These are phyloP conservation scores for Trypanosoma brucei DNA, from an alignment of 208 protist genomes.

Conservation along the genomic window DNA sequence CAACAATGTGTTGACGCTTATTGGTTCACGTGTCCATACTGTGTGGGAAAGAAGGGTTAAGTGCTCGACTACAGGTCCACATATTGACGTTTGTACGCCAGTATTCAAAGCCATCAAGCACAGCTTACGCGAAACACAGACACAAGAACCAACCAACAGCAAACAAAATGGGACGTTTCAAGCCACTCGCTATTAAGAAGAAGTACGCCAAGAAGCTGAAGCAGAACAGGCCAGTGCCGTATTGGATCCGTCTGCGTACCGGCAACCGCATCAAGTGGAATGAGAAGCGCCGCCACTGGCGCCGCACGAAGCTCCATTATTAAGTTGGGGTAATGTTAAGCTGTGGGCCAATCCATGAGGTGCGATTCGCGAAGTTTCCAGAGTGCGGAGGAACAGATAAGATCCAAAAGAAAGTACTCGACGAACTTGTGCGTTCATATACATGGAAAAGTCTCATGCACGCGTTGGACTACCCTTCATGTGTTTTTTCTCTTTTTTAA, in stretches of 20 bases:
- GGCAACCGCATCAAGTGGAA: constrained; percentile 93
- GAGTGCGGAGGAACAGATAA: too few species aligned
- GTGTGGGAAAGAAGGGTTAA: neutral
- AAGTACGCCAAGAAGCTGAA: constrained; percentile 94
- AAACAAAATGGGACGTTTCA: constrained; percentile 83
- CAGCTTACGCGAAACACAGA: neutral
- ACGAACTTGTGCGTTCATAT: neutral
- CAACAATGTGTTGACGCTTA: neutral
- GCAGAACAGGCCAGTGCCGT: constrained; percentile 92
- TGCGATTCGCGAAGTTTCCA: too few species aligned
- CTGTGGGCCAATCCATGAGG: too few species aligned
- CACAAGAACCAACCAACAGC: neutral
- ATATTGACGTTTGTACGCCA: too few species aligned
- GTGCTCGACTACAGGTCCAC: neutral
- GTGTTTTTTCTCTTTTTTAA: constrained; percentile 14
- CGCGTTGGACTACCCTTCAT: constrained; percentile 7
- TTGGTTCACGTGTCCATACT: too few species aligned
- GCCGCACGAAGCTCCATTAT: constrained; percentile 93
- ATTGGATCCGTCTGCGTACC: constrained; percentile 91
- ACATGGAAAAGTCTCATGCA: neutral
- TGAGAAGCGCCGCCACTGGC: constrained; percentile 94
- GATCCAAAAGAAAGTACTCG: too few species aligned
- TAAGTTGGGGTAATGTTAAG: constrained; percentile 24
- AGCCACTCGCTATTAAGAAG: constrained; percentile 90
- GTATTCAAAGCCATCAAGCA: too few species aligned